phyloP scores from a whole-genome alignment of 1,284 basidiomycete species.

The Pholiota adiposa region DNA sequence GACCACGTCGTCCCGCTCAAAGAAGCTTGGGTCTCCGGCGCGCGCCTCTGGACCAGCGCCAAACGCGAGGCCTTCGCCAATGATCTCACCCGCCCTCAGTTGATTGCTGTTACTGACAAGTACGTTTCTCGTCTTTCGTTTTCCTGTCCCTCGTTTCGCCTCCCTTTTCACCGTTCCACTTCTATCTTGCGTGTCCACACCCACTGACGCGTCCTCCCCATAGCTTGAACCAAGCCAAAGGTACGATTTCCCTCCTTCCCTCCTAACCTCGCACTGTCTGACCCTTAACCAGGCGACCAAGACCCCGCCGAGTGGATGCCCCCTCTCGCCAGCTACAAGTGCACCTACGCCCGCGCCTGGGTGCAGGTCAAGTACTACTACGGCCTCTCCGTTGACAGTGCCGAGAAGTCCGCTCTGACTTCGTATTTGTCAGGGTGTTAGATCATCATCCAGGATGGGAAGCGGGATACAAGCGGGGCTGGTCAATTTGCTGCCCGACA shows the following conservation, averaged over 20 bases:
- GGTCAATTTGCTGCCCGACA: too few relatives aligned
- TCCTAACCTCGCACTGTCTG: neutral
- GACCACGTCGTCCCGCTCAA: slow-evolving; percentile 55
- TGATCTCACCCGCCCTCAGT: slow-evolving; percentile 52
- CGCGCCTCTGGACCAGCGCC: slow-evolving; percentile 47
- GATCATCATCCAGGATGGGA: too few relatives aligned
- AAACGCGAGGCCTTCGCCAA: slow-evolving; percentile 53
- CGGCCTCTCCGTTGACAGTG: slow-evolving; percentile 42
- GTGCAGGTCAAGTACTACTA: slow-evolving; percentile 53
- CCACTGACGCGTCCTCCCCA: too few relatives aligned
- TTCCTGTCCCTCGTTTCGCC: neutral
- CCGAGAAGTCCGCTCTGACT: slow-evolving; percentile 18
- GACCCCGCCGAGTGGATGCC: slow-evolving; percentile 50
- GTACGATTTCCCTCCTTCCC: too few relatives aligned
- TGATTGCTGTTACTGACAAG: slow-evolving; percentile 49
- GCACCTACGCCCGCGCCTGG: slow-evolving; percentile 50
- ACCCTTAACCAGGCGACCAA: slow-evolving; percentile 28
- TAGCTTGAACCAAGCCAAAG: slow-evolving; percentile 21
- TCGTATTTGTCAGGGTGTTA: neutral
- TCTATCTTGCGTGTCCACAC: neutral
- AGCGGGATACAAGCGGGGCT: too few relatives aligned
- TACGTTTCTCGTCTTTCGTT: too few relatives aligned
- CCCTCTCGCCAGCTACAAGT: slow-evolving; percentile 46
- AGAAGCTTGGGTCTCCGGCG: slow-evolving; percentile 58
- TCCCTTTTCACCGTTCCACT: neutral